Conservation (phyloP, 2,329 filamentous ascomycete species). For the Dothidotthia symphoricarpi region DNA sequence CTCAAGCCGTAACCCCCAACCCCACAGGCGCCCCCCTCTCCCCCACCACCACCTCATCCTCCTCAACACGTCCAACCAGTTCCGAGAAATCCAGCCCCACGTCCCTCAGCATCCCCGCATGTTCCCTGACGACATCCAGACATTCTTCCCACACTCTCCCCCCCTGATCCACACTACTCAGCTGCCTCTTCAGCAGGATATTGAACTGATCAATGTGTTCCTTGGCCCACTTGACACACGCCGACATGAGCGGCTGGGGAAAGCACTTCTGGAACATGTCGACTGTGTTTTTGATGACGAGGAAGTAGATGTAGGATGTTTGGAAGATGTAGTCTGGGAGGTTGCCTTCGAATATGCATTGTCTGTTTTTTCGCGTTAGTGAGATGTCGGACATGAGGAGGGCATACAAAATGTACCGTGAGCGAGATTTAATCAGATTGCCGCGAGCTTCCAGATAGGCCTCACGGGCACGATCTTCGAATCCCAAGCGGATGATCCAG, state of each 20-base stretch:
- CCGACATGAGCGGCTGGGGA: slow-evolving; percentile 81
- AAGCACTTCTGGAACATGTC: slow-evolving; percentile 79
- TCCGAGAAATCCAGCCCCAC: slow-evolving; percentile 89
- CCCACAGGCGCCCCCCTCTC: slow-evolving; percentile 19
- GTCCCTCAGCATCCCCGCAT: slow-evolving; percentile 75
- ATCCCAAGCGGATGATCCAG: slow-evolving; percentile 84
- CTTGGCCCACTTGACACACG: slow-evolving; percentile 98
- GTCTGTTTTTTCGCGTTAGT: slow-evolving; percentile 53
- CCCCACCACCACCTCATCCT: slow-evolving; percentile 7
- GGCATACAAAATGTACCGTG: slow-evolving; percentile 58
- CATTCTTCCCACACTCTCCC: slow-evolving; percentile 78
- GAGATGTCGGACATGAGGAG: slow-evolving; percentile 1
- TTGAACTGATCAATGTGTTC: slow-evolving; percentile 92
- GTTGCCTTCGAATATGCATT: slow-evolving; percentile 93
- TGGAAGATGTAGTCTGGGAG: slow-evolving; percentile 93
- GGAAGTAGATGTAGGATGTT: slow-evolving; percentile 93
- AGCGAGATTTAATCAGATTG: slow-evolving; percentile 74
- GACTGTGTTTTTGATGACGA: slow-evolving; percentile 88
- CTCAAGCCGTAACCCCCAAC: slow-evolving; percentile 23
- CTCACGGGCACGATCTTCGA: slow-evolving; percentile 84
- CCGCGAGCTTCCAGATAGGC: slow-evolving; percentile 79
- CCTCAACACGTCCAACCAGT: slow-evolving; percentile 59
- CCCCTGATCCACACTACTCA: slow-evolving; percentile 79
- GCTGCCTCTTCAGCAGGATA: slow-evolving; percentile 72
- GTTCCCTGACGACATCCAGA: slow-evolving; percentile 75